Base-by-base conservation (phyloP, 345 rosid species). In the Syzygium oleosum region DNA sequence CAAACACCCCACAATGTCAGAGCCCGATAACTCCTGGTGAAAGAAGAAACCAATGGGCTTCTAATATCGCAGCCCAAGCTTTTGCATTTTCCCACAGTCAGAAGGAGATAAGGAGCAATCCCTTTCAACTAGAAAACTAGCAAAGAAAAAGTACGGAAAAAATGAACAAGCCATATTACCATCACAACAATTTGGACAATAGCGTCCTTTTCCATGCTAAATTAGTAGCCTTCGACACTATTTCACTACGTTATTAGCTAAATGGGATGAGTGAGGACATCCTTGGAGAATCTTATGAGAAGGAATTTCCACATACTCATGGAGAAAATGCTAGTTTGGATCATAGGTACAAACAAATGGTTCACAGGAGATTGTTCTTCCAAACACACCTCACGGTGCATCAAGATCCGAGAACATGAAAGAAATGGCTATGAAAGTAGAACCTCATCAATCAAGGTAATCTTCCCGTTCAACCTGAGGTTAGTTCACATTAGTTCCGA, bases 1-100 rank as follows among this genome's bases (percentile, higher is more conserved):
- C 13, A 23, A 56, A 56, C 2, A 0, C 13, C 0, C 61, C 5
- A 1, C 1, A 23, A 9, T 56, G 13, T 22, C 13, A 56, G n/a
- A 56, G 61, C n/a, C 0, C 0, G 0, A 0, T 9, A 56, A 56
- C 61, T 0, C 61, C 12, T 0, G 2, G 61, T 23, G 2, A 56
- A 56, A 56, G n/a, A 56, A 56, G 2, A 3, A 4, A 9, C n/a
- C 61, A 9, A 23, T 23, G 12, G 61, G 9, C 61, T 56, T 56
- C 5, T 56, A 56, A 22, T 3, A 56, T 22, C 5, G 0, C n/a
- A 22, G 0, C 61, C 22, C 61, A 3, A 56, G 61, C 61, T 22
- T 56, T 56, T 56, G n/a, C 61, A 56, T 56, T 56, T 56, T 22
- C n/a, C n/a, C 59, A 55, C 1, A 0, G 12, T 56, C 1, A 23